Conservation (phyloP, 2,329 filamentous ascomycete genomes). For the Pyricularia sp. region DNA sequence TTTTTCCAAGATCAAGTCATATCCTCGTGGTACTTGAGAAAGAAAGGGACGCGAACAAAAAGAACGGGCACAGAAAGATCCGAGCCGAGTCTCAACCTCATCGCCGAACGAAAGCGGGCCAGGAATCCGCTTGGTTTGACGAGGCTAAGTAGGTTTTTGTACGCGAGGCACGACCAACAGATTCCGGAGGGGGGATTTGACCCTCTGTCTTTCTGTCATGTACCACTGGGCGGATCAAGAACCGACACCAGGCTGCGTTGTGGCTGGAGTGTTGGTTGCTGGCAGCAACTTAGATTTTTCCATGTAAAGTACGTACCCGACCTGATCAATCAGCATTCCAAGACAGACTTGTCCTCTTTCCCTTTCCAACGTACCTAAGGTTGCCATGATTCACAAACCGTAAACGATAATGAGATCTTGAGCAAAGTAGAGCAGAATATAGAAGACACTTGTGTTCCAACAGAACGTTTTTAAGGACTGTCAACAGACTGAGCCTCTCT, state of each 20-base stretch:
- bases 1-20: background rate
- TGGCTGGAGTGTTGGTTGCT: background rate
- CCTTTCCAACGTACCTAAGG: background rate
- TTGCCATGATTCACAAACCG: background rate
- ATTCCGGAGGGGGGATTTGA: background rate
- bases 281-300: background rate
- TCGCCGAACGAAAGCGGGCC: background rate
- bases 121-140: background rate
- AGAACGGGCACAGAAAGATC: background rate
- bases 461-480: background rate
- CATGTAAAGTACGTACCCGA: background rate
- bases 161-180: background rate
- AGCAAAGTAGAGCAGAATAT: background rate
- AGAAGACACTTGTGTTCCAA: background rate
- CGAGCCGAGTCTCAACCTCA: background rate
- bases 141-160: background rate
- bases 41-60: background rate
- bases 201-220: background rate
- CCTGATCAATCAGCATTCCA: background rate
- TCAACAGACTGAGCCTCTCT: background rate
- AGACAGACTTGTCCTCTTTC: background rate
- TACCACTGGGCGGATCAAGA: background rate
- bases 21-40: background rate
- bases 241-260: background rate
- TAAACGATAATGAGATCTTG: background rate